phyloP scores from a whole-genome alignment of 768 basidiomycete species.

The Boletus sp. region DNA sequence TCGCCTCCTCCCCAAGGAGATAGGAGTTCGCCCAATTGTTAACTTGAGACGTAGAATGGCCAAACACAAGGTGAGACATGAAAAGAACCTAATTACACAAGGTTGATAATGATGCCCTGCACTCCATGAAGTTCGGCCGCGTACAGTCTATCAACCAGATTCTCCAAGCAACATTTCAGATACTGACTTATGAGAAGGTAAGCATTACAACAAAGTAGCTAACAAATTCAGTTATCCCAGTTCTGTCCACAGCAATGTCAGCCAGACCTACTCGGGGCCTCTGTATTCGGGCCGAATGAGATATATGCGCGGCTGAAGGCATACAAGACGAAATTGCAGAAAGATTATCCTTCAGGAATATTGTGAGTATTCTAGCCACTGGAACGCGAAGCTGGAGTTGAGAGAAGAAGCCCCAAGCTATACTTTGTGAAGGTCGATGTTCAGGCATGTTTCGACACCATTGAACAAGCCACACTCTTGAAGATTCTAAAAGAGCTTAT shows the following conservation, averaged over 20 bases:
- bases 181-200: slow-evolving; percentile 87
- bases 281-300: slow-evolving; percentile 81
- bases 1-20: slow-evolving; percentile 90
- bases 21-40: slow-evolving; percentile 91
- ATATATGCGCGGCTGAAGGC: slow-evolving; percentile 71
- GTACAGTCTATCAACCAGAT: slow-evolving; percentile 83
- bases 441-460: slow-evolving; percentile 94
- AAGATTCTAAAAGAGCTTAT: slow-evolving; percentile 72
- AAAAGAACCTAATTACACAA: not conserved
- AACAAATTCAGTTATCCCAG: not conserved
- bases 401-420: slow-evolving; percentile 64
- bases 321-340: slow-evolving; percentile 57
- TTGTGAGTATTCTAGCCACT: slow-evolving; percentile 45
- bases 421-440: slow-evolving; percentile 98
- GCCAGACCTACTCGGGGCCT: slow-evolving; percentile 68
- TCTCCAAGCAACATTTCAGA: slow-evolving; percentile 79
- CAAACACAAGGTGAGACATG: slow-evolving; percentile 29
- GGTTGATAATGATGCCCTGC: not conserved
- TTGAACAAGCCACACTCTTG: slow-evolving; percentile 83
- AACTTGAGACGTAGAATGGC: slow-evolving; percentile 67
- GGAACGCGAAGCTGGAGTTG: not conserved
- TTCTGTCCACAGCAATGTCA: slow-evolving; percentile 50
- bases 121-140: slow-evolving; percentile 33
- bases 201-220: not conserved
- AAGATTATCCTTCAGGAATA: slow-evolving; percentile 37